A percentile compares a stretch with the other conserved stretches of the same genome.
Evolutionary conservation across 2,329 filamentous ascomycete species (phyloP).

Genomic region (Apiospora sp.): DNA sequence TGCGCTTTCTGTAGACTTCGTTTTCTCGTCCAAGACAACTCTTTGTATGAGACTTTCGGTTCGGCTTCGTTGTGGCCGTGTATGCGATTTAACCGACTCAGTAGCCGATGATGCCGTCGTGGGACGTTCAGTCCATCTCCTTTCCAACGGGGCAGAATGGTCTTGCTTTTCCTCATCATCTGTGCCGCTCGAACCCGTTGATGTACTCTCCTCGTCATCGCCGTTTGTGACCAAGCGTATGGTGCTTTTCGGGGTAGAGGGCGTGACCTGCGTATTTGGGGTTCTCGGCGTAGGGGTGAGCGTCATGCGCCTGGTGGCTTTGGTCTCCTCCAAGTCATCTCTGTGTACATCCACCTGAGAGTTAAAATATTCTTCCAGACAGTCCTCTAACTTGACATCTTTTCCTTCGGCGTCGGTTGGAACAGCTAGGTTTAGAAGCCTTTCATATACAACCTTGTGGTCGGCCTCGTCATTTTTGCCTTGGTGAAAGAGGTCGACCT

Average conservation of each 20-base stretch:
- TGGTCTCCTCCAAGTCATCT: conserved; percentile 67
- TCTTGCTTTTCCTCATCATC: conserved; percentile 27
- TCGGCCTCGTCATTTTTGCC: conserved; percentile 87
- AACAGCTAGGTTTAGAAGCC: conserved; percentile 90
- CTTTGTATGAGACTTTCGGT: conserved; percentile 68
- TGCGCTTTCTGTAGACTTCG: conserved; percentile 49
- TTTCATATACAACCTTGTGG: conserved; percentile 93
- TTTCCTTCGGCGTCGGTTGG: conserved; percentile 75
- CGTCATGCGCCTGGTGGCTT: conserved; percentile 47
- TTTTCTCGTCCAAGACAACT: conserved; percentile 61
- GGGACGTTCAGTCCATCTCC: conserved; percentile 45
- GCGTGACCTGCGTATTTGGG: conserved; percentile 36
- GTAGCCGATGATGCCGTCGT: conserved; percentile 29
- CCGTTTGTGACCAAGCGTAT: conserved; percentile 44
- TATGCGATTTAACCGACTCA: conserved; percentile 31
- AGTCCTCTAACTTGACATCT: conserved; percentile 84
- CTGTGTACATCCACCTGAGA: conserved; percentile 88
- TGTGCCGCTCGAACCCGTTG: conserved; percentile 30
- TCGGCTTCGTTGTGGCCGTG: conserved; percentile 42
- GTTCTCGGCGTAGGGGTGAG: conserved; percentile 42
- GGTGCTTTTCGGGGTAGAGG: conserved; percentile 39
- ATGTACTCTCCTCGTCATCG: conserved; percentile 34
- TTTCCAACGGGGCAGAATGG: conserved; percentile 39
- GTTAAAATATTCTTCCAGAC: conserved; percentile 94
- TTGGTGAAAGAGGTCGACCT: conserved; percentile 94